Base-by-base conservation (phyloP, 305 asterid species). In the Petunia hybrid region DNA sequence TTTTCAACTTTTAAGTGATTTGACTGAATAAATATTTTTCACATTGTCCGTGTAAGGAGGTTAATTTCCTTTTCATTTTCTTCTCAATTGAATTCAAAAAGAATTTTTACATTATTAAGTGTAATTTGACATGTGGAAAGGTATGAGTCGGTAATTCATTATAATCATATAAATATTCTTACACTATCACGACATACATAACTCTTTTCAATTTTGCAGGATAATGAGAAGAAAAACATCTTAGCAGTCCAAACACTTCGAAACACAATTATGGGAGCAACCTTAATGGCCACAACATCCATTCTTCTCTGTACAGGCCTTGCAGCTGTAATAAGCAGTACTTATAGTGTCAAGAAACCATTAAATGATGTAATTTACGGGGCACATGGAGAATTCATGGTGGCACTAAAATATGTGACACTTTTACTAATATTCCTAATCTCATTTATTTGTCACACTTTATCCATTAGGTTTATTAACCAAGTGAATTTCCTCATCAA, bases 211-310 rank as follows among this genome's bases (percentile, higher is more conserved):
- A 71, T 51, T 48, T 71, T 74, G 82, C 93, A 94, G 98, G 98
- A 94, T 41, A 94, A 93, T n/a, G 98, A 94, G 1, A 94, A 91
- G 92, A 94, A 93, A 59, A 94, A 91, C 91, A 91, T 94, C 55
- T 83, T 94, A 77, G 97, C 97, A 9, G 97, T 94, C 38, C 98
- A 93, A 80, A 91, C 97, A 8, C 85, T 94, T 6, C 89, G 98
- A 10, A 94, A 94, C 88, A 84, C 89, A 51, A 90, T 93, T 5
- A 94, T 94, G 98, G 97, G 97, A 55, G 87, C 97, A 38, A 94
- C 98, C 6, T 79, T 94, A 38, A 94, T 94, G 98, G 98, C 97
- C 65, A 93, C 98, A 2, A 94, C 97, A 16, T 94, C 97, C 9
- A 85, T 94, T 82, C 94, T 94, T 71, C 93, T 94, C 9, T 84